Base-by-base conservation (phyloP, 148 eudicot genomes). In the Simmondsia chinensis region DNA sequence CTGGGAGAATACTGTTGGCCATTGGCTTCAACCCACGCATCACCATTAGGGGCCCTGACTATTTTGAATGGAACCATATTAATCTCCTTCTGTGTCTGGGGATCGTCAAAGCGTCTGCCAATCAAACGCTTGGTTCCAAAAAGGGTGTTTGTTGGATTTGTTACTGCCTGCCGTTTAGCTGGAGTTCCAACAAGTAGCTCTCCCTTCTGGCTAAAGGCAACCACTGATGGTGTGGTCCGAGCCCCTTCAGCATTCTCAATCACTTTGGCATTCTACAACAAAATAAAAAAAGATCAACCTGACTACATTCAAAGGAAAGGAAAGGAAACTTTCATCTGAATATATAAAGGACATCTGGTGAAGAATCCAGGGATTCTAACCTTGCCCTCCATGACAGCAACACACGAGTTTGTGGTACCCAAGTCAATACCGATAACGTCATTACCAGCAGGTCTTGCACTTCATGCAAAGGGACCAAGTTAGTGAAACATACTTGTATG, bases 1-100 rank as follows among this genome's bases (percentile, higher is more conserved):
- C 97, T 89, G 0, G 97, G 95, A 27, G 97, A 89, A 31, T 84
- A 84, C 52, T 84, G 83, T 40, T 89, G 82, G 10, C 97, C 97
- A 61, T 76, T 84, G 28, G 87, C 82, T 65, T 89, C 97, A 50
- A 89, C 95, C 97, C 97, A 89, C 0, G 97, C 97, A 74, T 89
- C 97, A n/a, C 97, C 97, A 56, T 84, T 84, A 10, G 95, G 78
- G 29, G 85, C 95, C 64, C 41, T 71, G 28, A 84, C 93, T 7
- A 89, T 84, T 54, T 89, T 89, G 57, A 65, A 89, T 1, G 97
- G 95, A 21, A 89, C 97, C 97, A 84, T 84, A 34, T 79, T 76
- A 87, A 84, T 84, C 59, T 89, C 97, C 60, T 89, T 89, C 46
- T 89, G 95, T 1, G 93, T 81, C 36, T 84, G 97, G 14, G 80